These are phyloP conservation scores for Beauveria caledonica DNA, from an alignment of 2,329 filamentous ascomycete species.

Conservation along the genomic window DNA sequence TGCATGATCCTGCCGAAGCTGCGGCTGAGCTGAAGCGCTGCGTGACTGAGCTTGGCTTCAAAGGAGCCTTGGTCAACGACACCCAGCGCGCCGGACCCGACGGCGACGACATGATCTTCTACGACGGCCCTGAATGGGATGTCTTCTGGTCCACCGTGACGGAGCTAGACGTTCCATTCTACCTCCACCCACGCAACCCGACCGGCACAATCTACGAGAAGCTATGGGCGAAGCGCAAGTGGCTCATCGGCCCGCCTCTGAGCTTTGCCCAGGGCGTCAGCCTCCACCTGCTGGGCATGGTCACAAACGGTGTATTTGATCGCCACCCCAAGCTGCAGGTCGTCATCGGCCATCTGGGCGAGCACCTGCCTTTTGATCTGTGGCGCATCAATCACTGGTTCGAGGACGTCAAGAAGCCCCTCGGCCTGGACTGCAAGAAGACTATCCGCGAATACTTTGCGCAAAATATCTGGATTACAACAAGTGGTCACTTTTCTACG, in stretches of 20 bases:
- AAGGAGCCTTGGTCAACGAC: conserved; percentile 54
- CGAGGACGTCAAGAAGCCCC: conserved; percentile 45
- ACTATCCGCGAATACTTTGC: conserved; percentile 45
- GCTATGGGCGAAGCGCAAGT: conserved; percentile 50
- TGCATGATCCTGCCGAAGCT: conserved; percentile 45
- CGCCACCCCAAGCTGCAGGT: conserved; percentile 37
- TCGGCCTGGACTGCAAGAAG: conserved; percentile 39
- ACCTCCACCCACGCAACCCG: conserved; percentile 53
- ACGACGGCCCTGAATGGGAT: conserved; percentile 53
- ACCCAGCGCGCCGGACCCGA: conserved; percentile 50
- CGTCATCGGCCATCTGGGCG: conserved; percentile 40
- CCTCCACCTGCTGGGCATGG: conserved; percentile 46
- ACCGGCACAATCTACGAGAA: conserved; percentile 48
- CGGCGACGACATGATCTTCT: conserved; percentile 55
- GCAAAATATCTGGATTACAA: conserved; percentile 49
- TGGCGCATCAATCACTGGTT: conserved; percentile 48
- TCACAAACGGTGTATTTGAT: conserved; percentile 43
- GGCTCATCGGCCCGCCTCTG: conserved; percentile 51
- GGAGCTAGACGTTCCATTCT: conserved; percentile 56
- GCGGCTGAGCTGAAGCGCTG: conserved; percentile 42
- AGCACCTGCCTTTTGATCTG: conserved; percentile 41
- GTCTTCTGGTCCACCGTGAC: conserved; percentile 51
- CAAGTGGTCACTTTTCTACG: conserved; percentile 47
- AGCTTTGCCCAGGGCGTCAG: conserved; percentile 51
- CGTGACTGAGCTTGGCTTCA: conserved; percentile 51